Percentiles rank a stretch among this genome's conserved stretches.
Evolutionary conservation across 495 filamentous ascomycete species (phyloP).

Genomic region (Hypoxylon fuscum): DNA sequence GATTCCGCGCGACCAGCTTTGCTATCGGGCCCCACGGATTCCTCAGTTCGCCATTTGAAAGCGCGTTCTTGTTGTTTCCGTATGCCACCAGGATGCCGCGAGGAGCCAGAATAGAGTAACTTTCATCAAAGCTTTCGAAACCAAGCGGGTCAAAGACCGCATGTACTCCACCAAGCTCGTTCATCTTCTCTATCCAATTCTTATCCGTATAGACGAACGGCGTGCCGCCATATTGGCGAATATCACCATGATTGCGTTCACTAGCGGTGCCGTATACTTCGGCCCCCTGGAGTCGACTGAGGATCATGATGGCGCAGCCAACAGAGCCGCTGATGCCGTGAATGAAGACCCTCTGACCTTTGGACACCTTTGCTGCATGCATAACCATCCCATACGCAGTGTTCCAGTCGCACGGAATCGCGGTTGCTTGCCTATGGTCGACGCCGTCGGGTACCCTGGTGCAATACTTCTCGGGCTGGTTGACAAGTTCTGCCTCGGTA

Average conservation of each 20-base stretch:
- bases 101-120: conserved; percentile 45
- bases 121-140: conserved; percentile 57
- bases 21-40: conserved; percentile 23
- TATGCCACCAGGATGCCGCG: conserved; percentile 39
- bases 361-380: conserved; percentile 44
- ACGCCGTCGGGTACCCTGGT: conserved; percentile 47
- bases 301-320: conserved; percentile 46
- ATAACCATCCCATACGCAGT: conserved; percentile 55
- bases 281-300: conserved; percentile 49
- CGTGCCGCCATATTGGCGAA: conserved; percentile 39
- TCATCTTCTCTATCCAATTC: conserved; percentile 54
- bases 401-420: conserved; percentile 50
- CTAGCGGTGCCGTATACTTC: conserved; percentile 55
- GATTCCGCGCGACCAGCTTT: conserved; percentile 41
- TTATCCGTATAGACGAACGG: conserved; percentile 57
- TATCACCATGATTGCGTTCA: conserved; percentile 47
- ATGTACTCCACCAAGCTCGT: conserved; percentile 49
- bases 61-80: conserved; percentile 39
- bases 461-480: conserved; percentile 52
- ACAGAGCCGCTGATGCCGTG: conserved; percentile 57
- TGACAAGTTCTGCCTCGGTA: conserved; percentile 49
- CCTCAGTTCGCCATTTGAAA: conserved; percentile 22
- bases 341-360: conserved; percentile 54
- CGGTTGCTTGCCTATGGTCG: conserved; percentile 45
- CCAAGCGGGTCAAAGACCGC: conserved; percentile 57